These are phyloP conservation scores for Myxozyma vanderwaltii DNA, from an alignment of 805 yeast genomes.

Conservation along the genomic window DNA sequence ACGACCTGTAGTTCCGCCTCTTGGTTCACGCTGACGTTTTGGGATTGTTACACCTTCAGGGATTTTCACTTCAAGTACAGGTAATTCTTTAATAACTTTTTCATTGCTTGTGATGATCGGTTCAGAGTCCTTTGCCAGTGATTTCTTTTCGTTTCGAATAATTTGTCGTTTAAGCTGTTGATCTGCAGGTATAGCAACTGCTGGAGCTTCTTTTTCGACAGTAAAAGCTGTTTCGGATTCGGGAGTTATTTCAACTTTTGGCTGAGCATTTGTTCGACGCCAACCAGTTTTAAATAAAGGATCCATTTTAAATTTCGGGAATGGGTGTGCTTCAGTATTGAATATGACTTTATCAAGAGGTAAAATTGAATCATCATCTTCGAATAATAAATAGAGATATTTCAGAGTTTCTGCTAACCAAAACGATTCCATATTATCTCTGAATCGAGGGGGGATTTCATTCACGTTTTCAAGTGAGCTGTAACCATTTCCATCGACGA, in stretches of 20 bases:
- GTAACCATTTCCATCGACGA: slow-evolving; percentile 52
- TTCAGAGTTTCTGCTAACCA: slow-evolving; percentile 92
- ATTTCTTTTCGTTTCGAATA: too few relatives aligned
- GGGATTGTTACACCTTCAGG: too few relatives aligned
- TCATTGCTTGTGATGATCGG: too few relatives aligned
- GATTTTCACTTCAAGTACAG: too few relatives aligned
- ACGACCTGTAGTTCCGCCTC: too few relatives aligned
- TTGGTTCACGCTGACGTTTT: too few relatives aligned
- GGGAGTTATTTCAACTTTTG: too few relatives aligned
- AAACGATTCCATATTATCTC: slow-evolving; percentile 85
- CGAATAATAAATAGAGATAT: slow-evolving; percentile 77
- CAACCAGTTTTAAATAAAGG: slow-evolving; percentile 31
- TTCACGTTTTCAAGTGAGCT: slow-evolving; percentile 71
- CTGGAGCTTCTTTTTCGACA: too few relatives aligned
- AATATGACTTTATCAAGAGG: slow-evolving; percentile 73
- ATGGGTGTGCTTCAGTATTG: slow-evolving; percentile 93
- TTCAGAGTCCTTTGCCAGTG: too few relatives aligned
- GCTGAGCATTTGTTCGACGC: not conserved
- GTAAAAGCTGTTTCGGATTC: not conserved
- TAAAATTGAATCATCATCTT: slow-evolving; percentile 61
- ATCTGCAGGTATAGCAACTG: too few relatives aligned
- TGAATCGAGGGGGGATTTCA: slow-evolving; percentile 50
- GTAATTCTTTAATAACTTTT: too few relatives aligned
- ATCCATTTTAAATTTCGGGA: slow-evolving; percentile 52
- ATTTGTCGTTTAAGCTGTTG: too few relatives aligned